These are phyloP conservation scores for Hypomontagnella monticulosa DNA, from an alignment of 495 filamentous ascomycete species.

Conservation along the genomic window DNA sequence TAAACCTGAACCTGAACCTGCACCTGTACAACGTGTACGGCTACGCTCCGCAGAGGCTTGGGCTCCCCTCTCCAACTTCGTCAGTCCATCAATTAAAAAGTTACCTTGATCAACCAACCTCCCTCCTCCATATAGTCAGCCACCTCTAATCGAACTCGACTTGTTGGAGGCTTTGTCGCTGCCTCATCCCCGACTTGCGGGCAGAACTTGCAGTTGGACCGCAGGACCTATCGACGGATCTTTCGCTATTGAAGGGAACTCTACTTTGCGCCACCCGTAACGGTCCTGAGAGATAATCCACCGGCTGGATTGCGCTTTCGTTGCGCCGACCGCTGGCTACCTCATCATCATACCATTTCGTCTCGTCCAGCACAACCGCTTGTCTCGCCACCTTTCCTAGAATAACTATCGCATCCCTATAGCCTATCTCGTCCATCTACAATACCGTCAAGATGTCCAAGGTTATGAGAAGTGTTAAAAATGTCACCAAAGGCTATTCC, in stretches of 20 bases:
- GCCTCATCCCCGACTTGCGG: conserved; percentile 9
- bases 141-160: conserved; percentile 20
- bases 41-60: conserved; percentile 7
- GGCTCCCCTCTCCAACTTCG: conserved; percentile 35
- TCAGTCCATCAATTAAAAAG: conserved; percentile 31
- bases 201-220: conserved; percentile 16
- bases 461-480: conserved; percentile 97
- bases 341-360: conserved; percentile 32
- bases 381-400: conserved; percentile 5
- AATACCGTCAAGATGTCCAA: conserved; percentile 80
- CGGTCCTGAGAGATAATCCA: conserved; percentile 36
- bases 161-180: conserved; percentile 19
- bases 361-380: conserved; percentile 11
- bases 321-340: conserved; percentile 37
- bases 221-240: conserved; percentile 1
- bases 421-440: conserved; percentile 6
- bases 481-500: conserved; percentile 99
- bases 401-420: conserved; percentile 7
- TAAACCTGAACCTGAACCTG: no score
- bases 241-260: conserved; percentile 4
- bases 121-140: conserved; percentile 5
- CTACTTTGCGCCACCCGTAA: no score
- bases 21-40: conserved; percentile 25
- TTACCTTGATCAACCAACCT: conserved; percentile 35
- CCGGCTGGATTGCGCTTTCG: conserved; percentile 44